These are phyloP conservation scores for Exophiala viscosa DNA, from an alignment of 2,329 filamentous ascomycete genomes.

Conservation along the genomic window DNA sequence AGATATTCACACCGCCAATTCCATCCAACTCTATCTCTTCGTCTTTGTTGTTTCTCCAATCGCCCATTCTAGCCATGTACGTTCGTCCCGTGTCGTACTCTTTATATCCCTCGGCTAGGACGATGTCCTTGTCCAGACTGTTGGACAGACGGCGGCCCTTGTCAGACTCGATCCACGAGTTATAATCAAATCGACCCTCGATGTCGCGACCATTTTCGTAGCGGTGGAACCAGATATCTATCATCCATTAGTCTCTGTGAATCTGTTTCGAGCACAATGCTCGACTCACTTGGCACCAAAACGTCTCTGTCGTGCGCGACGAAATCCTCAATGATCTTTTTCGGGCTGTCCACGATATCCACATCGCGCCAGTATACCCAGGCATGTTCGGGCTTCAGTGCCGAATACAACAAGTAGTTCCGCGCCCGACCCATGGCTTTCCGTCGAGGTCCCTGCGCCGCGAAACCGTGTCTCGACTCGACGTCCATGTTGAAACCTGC, in stretches of 20 bases:
- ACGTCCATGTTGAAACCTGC: constrained; percentile 68
- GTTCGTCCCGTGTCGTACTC: constrained; percentile 86
- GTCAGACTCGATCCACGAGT: constrained; percentile 95
- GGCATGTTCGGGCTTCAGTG: constrained; percentile 87
- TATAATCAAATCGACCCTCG: constrained; percentile 97
- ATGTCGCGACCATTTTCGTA: constrained; percentile 79
- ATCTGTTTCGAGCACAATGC: constrained; percentile 19
- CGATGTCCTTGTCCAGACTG: constrained; percentile 70
- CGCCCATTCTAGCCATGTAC: constrained; percentile 87
- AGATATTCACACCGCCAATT: constrained; percentile 93
- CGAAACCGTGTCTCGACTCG: constrained; percentile 77
- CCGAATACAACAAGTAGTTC: constrained; percentile 82
- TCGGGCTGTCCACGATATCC: constrained; percentile 87
- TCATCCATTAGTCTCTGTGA: background rate
- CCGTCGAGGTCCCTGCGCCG: constrained; percentile 81
- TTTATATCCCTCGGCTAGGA: constrained; percentile 93
- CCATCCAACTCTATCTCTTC: constrained; percentile 90
- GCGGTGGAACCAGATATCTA: constrained; percentile 96
- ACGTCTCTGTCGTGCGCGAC: constrained; percentile 90
- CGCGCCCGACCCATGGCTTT: constrained; percentile 86
- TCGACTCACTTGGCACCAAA: constrained; percentile 80
- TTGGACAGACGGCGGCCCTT: constrained; percentile 72
- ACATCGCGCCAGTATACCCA: constrained; percentile 99
- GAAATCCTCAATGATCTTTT: constrained; percentile 88
- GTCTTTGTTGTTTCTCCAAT: constrained; percentile 89